Conservation (phyloP, 257 asterid species). For the Thymus quinquecostatus region DNA sequence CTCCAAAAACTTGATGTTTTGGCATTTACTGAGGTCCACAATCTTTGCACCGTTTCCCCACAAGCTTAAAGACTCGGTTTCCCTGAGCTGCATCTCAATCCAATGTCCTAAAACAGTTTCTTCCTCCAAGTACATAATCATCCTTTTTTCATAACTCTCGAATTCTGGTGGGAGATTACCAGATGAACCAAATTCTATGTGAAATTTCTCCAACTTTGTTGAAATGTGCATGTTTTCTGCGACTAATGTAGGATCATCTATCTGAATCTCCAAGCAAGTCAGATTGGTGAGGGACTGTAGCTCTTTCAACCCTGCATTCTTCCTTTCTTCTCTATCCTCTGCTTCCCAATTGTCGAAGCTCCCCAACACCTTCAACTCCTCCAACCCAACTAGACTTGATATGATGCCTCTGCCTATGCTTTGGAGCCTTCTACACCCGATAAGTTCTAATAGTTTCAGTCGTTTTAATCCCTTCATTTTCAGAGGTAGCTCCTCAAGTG, state of each 20-base stretch:
- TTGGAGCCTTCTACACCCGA: background rate
- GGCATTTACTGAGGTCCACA: background rate
- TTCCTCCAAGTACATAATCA: background rate
- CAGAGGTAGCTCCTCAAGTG: background rate
- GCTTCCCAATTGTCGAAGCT: background rate
- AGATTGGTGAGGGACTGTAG: no score
- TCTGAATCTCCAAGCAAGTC: no score
- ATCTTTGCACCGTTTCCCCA: no score
- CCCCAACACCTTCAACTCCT: background rate
- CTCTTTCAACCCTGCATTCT: background rate
- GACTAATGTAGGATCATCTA: no score
- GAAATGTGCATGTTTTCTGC: background rate
- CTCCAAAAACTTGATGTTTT: background rate
- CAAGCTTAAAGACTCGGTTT: no score
- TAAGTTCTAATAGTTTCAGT: background rate
- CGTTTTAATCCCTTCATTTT: background rate
- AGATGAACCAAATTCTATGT: background rate
- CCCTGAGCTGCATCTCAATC: no score
- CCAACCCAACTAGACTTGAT: slow-evolving; percentile 12
- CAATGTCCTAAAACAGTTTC: background rate
- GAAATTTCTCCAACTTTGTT: background rate
- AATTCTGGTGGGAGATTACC: no score
- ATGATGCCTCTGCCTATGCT: background rate
- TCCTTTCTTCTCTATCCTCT: background rate
- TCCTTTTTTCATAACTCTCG: background rate